phyloP scores from a whole-genome alignment of 495 filamentous ascomycete genomes.

The Astrocystis sublimbata region DNA sequence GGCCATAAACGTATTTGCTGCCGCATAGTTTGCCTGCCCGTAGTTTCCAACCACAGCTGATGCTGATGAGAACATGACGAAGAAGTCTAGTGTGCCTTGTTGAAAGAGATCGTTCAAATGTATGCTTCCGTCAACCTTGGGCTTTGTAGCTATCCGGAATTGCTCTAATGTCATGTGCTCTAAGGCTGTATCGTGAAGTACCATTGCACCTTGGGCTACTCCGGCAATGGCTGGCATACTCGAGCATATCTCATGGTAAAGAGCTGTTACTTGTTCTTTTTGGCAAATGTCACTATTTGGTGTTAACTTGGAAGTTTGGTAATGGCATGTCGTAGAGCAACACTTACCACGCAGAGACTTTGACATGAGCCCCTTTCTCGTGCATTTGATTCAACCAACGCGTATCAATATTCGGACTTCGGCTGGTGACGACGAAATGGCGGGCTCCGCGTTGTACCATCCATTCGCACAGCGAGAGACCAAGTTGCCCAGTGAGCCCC shows the following conservation, averaged over 20 bases:
- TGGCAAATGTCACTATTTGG: constrained; percentile 17
- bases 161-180: constrained; percentile 28
- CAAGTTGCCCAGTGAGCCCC: constrained; percentile 53
- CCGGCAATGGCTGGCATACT: constrained; percentile 47
- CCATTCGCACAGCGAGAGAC: constrained; percentile 54
- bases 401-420: constrained; percentile 48
- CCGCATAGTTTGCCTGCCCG: not conserved
- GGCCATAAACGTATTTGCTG: not conserved
- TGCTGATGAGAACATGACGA: constrained; percentile 1
- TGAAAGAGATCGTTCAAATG: not conserved
- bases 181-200: constrained; percentile 37
- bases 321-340: too few relatives aligned
- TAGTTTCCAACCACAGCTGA: not conserved
- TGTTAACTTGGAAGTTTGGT: not conserved
- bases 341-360: constrained; percentile 20
- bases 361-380: constrained; percentile 21
- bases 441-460: constrained; percentile 54
- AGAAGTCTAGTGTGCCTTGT: not conserved
- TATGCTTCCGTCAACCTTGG: constrained; percentile 38
- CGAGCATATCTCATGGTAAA: constrained; percentile 20
- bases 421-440: constrained; percentile 54
- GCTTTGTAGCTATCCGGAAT: constrained; percentile 26
- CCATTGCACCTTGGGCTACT: constrained; percentile 48
- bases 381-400: constrained; percentile 41
- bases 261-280: constrained; percentile 6